Base-by-base conservation (phyloP, 108 stramenopile species). In the Nitzschia sp. region DNA sequence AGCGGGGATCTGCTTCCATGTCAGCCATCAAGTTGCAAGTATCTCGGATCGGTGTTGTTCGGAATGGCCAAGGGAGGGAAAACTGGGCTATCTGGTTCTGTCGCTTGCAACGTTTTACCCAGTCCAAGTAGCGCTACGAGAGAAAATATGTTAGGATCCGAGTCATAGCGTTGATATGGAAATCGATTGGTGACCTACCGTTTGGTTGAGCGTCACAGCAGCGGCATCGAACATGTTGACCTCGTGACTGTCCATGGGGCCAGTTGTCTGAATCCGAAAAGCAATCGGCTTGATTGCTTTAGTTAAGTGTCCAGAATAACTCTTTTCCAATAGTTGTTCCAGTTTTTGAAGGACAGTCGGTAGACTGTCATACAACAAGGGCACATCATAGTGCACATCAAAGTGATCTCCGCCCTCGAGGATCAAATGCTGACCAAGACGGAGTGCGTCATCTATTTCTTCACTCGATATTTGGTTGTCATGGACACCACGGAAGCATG, bases 401-500 rank as follows among this genome's bases (percentile, higher is more conserved):
- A 80, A 78, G 41, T 83, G 79, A 59, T 83, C 83, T 22, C 64
- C 57, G 8, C 79, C 83, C 9, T 56, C 26, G 11, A 55, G n/a
- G 25, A 83, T 70, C 68, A 83, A 53, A 8, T 44, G 9, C 25
- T 73, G 55, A 14, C 65, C 83, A 60, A 83, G 29, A 10, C 46
- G 34, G 8, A 80, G 41, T 1, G 65, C 53, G 12, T 66, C 41
- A 3, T 44, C 41, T 15, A 84, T 44, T 17, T 81, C 80, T n/a
- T 69, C 14, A 1, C 51, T 37, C 9, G 53, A 6, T 10, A 79
- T 41, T 21, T 69, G 10, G 44, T 74, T 52, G 43, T 84, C 83
- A 53, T 84, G 83, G 3, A 84, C 69, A 15, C 83, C 83, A 19
- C 83, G 73, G 53, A 84, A 80, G 57, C 83, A 84, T 41, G 6